Evolutionary conservation across 225 moss, liverwort and hornwort species (phyloP).

Genomic region (Thuidium tamariscinum): DNA sequence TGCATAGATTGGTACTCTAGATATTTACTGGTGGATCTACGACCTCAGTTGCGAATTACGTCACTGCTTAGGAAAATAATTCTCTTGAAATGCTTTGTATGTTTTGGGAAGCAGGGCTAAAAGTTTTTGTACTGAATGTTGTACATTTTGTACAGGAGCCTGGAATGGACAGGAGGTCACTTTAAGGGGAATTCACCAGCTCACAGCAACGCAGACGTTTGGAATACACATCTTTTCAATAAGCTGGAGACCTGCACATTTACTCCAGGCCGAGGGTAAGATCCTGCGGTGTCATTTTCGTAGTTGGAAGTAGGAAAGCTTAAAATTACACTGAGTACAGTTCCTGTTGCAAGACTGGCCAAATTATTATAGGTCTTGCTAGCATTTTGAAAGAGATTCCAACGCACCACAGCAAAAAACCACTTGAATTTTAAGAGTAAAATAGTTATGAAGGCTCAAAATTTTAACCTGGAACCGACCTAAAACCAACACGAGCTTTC

Average conservation of each 20-base stretch:
- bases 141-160: conserved; percentile 9
- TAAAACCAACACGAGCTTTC: neutral
- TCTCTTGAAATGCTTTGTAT: neutral
- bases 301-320: neutral
- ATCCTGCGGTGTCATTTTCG: neutral
- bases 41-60: neutral
- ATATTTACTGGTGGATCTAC: neutral
- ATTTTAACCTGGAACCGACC: neutral
- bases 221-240: conserved; percentile 30
- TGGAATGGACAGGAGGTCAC: conserved; percentile 43
- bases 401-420: neutral
- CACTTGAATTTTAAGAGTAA: neutral
- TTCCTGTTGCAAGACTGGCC: neutral
- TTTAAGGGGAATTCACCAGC: neutral
- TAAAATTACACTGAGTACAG: neutral
- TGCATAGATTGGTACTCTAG: neutral
- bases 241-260: neutral
- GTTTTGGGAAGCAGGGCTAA: neutral
- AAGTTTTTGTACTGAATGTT: neutral
- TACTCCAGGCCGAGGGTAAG: conserved; percentile 31
- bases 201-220: neutral
- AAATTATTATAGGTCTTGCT: neutral
- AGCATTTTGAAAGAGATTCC: neutral
- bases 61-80: neutral
- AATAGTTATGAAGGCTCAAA: neutral